Base-by-base conservation (phyloP, 805 yeast genomes). In the Spathaspora gorwiae region DNA sequence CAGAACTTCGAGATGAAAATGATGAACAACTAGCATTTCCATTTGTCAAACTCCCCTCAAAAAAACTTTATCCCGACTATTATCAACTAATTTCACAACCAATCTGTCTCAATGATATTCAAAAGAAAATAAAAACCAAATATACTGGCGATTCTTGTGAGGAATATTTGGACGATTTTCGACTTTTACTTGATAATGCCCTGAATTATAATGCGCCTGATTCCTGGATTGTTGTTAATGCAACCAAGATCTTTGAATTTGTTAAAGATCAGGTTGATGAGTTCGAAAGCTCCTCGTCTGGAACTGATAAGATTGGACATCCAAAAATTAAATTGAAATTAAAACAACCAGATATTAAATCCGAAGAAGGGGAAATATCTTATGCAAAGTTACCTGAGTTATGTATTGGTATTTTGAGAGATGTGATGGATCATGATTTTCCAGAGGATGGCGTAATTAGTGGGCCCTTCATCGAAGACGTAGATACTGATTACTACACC, bases 391-490 rank as follows among this genome's bases (percentile, higher is more conserved):
- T 66, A 15, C 56, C 60, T 2, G 54, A 51, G 14, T 33, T 50
- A 8, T 54, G 68, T 39, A 53, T 48, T 12, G 44, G 40, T 1
- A 15, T 75, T 0, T 40, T 78, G 39, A 64, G 72, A 37, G 71
- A 69, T 15, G 65, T 78, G 31, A 68, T 74, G 6, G 60, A 64
- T 42, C 69, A 70, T 52, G 75, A 75, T 44, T 72, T 71, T 39
- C 70, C 76, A 6, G 79, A 75, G 15, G 67, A 78, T 29, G 79
- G 80, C 10, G 62, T 68, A 40, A 70, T 84, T 35, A 77, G 86
- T 48, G 85, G 77, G 11, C 87, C 95, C 0, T 90, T 90, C 59
- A 60, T 85, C 68, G 86, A 82, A 30, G 83, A 81, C 45, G 94
- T 92, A 2, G 81, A 81, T 55, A 76, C 75, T 30, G 77, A 78